Conservation (phyloP, 305 asterid species). For the Lippia alba region DNA sequence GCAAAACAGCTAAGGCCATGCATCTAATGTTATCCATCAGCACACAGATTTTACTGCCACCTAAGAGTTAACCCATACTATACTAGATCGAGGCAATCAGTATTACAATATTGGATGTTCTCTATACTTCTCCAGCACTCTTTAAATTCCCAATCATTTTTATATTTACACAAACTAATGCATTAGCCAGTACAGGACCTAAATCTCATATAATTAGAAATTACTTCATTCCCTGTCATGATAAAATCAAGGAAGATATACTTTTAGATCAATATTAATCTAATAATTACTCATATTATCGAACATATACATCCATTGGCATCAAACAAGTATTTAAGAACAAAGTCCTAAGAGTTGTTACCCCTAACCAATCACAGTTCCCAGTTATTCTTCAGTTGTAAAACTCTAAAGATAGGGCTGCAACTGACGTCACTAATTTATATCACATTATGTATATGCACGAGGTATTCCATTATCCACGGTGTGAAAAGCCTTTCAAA, state of each 20-base stretch:
- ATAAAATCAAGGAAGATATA: slow-evolving; percentile 11
- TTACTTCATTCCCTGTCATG: neutral
- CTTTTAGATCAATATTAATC: neutral
- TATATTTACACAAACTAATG: neutral
- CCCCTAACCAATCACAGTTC: neutral
- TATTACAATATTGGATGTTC: neutral
- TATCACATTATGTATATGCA: slow-evolving; percentile 5
- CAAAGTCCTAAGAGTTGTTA: slow-evolving; percentile 19
- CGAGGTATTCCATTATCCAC: slow-evolving; percentile 7
- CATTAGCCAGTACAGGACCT: neutral
- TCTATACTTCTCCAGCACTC: slow-evolving; percentile 2
- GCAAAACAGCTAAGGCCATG: neutral
- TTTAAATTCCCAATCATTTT: neutral
- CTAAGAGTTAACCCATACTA: neutral
- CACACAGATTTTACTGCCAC: neutral
- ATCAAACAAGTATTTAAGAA: neutral
- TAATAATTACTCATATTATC: neutral
- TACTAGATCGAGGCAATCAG: neutral
- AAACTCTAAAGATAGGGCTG: neutral
- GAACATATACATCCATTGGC: slow-evolving; percentile 1
- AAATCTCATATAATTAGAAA: neutral
- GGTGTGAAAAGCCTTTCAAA: slow-evolving; percentile 2
- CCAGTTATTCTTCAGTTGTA: slow-evolving; percentile 13
- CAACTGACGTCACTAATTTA: slow-evolving; percentile 6
- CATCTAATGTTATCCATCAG: neutral